These are phyloP conservation scores for Ogataea ganodermae DNA, from an alignment of 805 yeast genomes.

Conservation along the genomic window DNA sequence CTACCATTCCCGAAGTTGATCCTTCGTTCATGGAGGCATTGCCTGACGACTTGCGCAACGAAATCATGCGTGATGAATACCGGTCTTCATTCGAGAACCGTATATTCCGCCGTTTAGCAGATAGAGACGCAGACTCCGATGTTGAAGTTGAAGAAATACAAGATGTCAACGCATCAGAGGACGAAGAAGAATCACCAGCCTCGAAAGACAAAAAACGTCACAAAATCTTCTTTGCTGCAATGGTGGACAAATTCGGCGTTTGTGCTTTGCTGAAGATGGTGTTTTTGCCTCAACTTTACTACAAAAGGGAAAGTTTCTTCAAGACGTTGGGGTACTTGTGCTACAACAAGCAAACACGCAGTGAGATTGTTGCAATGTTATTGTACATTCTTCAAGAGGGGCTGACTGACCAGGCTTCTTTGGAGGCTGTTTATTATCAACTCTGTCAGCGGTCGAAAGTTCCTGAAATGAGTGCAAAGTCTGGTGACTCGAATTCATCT, in stretches of 20 bases:
- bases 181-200: conserved; percentile 11
- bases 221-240: conserved; percentile 56
- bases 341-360: conserved; percentile 73
- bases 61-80: conserved; percentile 34
- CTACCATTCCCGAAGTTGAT: conserved; percentile 64
- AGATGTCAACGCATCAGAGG: conserved; percentile 21
- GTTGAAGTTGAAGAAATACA: conserved; percentile 27
- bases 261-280: conserved; percentile 70
- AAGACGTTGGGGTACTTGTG: conserved; percentile 68
- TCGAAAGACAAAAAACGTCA: conserved; percentile 30
- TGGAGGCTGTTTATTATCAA: conserved; percentile 63
- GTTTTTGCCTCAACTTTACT: conserved; percentile 69
- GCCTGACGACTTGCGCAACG: conserved; percentile 49
- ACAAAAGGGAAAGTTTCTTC: conserved; percentile 62
- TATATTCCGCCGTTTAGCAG: conserved; percentile 18
- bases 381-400: conserved; percentile 77
- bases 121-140: conserved; percentile 13
- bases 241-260: conserved; percentile 75
- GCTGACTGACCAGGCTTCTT: conserved; percentile 54
- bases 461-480: conserved; percentile 7
- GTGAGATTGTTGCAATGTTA: conserved; percentile 69
- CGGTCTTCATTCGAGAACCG: conserved; percentile 21
- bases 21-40: conserved; percentile 79
- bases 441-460: conserved; percentile 50
- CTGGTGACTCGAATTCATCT: conserved; percentile 4